Evolutionary conservation across 768 basidiomycete species (phyloP), one percentile per base, ranked within the genome.

Genomic region (Antrodiella citrinella): DNA sequence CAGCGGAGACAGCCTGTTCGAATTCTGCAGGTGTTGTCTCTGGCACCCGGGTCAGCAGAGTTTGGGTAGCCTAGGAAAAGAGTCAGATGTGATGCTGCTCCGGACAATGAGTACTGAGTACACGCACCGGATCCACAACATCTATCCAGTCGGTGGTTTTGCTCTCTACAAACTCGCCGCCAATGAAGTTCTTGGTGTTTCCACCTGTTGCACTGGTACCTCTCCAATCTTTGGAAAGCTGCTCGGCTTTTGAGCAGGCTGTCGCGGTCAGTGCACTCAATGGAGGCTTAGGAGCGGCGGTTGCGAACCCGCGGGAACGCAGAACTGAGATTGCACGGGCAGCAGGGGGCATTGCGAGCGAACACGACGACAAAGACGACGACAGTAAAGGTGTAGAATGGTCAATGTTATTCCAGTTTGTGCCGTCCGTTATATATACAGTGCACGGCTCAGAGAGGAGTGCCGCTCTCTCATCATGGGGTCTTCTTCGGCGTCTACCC

Each of bases 121-220:
- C 9, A 71, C 83, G 56, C 59, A 94, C 92, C 15, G 94, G 95
- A 69, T 98, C 95, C 47, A 82, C 70, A 3, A 96, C 80, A 44
- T 95, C 91, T 53, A 91, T 78, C 87, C 88, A 97, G 52, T 85
- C 74, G 1, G 74, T 67, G 18, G 86, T 67, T 59, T 78, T 78
- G 69, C 89, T 92, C 59, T 94, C 86, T 7, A 85, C 74, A 59
- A 93, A 98, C 68, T 92, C 77, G 7, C 94, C 95, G 11, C 81
- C 86, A 51, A 97, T 88, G 67, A 85, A 92, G 66, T 92, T 93
- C 77, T 88, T 93, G 50, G 93, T 93, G 53, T 75, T 82, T 23
- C 79, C 86, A n/a, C 94, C 94, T 11, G 80, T 77, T 20, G 86
- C 84, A 51, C 76, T 86, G 2, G 94, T 94, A 39, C 94, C 94